Evolutionary conservation across 2,329 filamentous ascomycete genomes (phyloP), one percentile per base, ranked within the genome.

Genomic region (Apiospora rasikravindrae): DNA sequence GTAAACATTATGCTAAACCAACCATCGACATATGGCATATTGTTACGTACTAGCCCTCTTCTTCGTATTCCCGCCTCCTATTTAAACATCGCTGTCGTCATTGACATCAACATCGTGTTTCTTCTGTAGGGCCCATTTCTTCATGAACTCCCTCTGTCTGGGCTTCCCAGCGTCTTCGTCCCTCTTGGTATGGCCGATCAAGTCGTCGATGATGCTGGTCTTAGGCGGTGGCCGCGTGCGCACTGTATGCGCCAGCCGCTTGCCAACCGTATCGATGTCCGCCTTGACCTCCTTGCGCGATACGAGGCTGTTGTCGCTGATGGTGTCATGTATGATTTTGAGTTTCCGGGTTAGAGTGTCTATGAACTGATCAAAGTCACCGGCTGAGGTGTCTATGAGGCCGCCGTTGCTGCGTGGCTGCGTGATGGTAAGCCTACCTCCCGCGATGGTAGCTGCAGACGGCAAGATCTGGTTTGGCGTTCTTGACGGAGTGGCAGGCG

Each of bases 221-320:
- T 87, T 89, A 14, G 85, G 85, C 69, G 84, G 87, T 66, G 85
- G 86, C 75, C 88, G 88, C 14, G 93, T 93, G 68, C 94, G 87
- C 67, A 96, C 91, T 2, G 89, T 88, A 79, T 92, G 91, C 67
- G 90, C 83, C 19, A 98, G 85, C 71, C 95, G 89, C 77, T 93
- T 90, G 72, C 91, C 88, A n/a, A 98, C 83, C 72, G 91, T 88
- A 77, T 97, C 93, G 51, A 97, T 86, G 14, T 88, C 87, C 70
- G 91, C 90, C 82, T 97, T 98, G 16, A 93, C 90, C 78, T 97
- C 91, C 42, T 93, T 92, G 42, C 93, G 88, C 22, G 88, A 88
- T 72, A 96, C 86, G 64, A 94, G 92, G 53, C 93, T 94, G 0
- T 91, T 88, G 77, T 95, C 93, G 72, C 91, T 88, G 77, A 97